A percentile compares a stretch with the other conserved stretches of the same genome.
Evolutionary conservation across 441 rosid genomes (phyloP).

Genomic region (Populus hybrid): DNA sequence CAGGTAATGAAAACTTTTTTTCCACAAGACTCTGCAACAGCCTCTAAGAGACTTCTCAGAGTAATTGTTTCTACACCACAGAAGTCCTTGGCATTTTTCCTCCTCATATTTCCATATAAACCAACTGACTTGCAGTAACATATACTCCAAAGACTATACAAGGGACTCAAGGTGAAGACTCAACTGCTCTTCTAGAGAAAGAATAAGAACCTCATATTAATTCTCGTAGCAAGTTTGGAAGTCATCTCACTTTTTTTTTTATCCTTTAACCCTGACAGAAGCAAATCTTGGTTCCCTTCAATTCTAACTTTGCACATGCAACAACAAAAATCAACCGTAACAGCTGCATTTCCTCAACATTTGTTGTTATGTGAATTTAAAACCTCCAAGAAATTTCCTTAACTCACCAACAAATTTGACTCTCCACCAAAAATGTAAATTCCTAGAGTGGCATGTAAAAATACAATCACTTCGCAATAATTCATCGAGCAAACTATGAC

Average conservation of each 20-base stretch:
- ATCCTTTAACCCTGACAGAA: neutral
- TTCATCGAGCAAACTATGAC: constrained; percentile 6
- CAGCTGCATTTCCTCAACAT: neutral
- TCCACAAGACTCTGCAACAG: no score
- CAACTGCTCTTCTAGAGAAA: neutral
- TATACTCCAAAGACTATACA: neutral
- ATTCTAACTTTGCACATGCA: neutral
- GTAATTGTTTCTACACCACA: neutral
- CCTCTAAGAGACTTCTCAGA: neutral
- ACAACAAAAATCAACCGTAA: neutral
- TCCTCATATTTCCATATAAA: neutral
- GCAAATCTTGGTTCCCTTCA: neutral
- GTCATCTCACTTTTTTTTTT: neutral
- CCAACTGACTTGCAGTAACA: neutral
- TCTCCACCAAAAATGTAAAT: constrained; percentile 1
- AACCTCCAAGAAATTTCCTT: neutral
- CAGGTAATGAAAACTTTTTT: no score
- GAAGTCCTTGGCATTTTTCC: neutral
- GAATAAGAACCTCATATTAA: neutral
- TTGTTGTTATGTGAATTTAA: neutral
- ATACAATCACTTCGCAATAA: constrained; percentile 1
- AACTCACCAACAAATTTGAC: neutral
- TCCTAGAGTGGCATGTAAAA: neutral
- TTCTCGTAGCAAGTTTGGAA: neutral
- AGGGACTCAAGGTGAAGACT: constrained; percentile 2